These are phyloP conservation scores for Aegilops sharonensis DNA, from an alignment of 176 grass and related monocot species.

Conservation along the genomic window DNA sequence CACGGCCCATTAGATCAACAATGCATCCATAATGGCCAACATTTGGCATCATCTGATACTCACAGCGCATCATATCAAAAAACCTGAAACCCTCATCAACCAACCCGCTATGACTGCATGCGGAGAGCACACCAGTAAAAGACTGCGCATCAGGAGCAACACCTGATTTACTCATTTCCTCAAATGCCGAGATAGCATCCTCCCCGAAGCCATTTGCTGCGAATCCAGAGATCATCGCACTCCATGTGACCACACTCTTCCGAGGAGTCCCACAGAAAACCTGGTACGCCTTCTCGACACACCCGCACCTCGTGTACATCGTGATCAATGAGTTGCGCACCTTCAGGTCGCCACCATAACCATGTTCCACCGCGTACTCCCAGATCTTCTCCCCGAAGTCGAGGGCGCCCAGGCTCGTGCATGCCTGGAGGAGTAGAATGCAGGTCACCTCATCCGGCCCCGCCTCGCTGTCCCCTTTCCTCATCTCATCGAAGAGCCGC, in stretches of 20 bases:
- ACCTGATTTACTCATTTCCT: constrained; percentile 43
- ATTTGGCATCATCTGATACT: constrained; percentile 48
- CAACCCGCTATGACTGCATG: constrained; percentile 68
- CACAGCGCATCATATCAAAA: constrained; percentile 59
- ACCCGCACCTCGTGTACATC: constrained; percentile 67
- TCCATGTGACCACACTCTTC: constrained; percentile 71
- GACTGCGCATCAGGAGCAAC: constrained; percentile 68
- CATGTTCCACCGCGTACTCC: constrained; percentile 32
- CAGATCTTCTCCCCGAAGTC: constrained; percentile 57
- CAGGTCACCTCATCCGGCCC: constrained; percentile 56
- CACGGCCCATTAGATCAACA: constrained; percentile 65
- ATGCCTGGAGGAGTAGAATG: constrained; percentile 67
- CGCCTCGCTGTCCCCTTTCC: not conserved
- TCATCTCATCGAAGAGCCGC: constrained; percentile 52
- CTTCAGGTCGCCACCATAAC: constrained; percentile 40
- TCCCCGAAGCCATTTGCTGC: constrained; percentile 58
- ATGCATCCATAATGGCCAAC: constrained; percentile 65
- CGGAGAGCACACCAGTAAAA: constrained; percentile 66
- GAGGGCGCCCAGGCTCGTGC: constrained; percentile 42
- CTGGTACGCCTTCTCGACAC: constrained; percentile 51
- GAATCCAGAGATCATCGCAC: constrained; percentile 61
- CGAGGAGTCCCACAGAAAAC: constrained; percentile 45
- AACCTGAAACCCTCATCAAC: constrained; percentile 62
- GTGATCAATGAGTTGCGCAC: constrained; percentile 57
- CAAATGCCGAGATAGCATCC: constrained; percentile 52